Evolutionary conservation across 2,329 filamentous ascomycete genomes (phyloP).

Genomic region (Arachnomyces sp.): DNA sequence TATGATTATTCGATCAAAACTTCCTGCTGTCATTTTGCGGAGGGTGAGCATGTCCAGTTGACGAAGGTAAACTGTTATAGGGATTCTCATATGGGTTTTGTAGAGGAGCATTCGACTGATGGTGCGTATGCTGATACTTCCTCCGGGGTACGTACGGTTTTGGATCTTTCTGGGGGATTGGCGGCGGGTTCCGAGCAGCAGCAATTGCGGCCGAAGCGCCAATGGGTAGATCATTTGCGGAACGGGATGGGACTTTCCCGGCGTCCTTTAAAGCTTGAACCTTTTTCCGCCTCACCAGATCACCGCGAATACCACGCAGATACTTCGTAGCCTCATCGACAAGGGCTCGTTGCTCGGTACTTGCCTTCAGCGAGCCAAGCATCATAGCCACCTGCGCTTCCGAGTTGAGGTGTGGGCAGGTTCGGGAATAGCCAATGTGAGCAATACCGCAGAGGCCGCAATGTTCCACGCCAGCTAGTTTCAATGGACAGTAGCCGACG

Average conservation of each 20-base stretch:
- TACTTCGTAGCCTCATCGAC: constrained; percentile 50
- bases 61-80: no score
- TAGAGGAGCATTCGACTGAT: no score
- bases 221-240: background rate
- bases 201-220: background rate
- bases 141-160: no score
- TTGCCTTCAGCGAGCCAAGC: constrained; percentile 53
- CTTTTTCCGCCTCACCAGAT: constrained; percentile 46
- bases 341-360: constrained; percentile 46
- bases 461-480: constrained; percentile 49
- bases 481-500: constrained; percentile 53
- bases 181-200: background rate
- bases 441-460: constrained; percentile 58
- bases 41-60: no score
- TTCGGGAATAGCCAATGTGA: constrained; percentile 48
- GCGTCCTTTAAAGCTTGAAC: constrained; percentile 15
- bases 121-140: no score
- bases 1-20: no score
- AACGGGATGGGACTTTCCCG: constrained; percentile 1
- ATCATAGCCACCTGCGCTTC: constrained; percentile 57
- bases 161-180: background rate
- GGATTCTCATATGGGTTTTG: no score
- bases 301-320: constrained; percentile 48
- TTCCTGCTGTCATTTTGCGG: no score
- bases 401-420: constrained; percentile 55